Base-by-base conservation (phyloP, 345 rosid species). In the Laguncularia racemosa region DNA sequence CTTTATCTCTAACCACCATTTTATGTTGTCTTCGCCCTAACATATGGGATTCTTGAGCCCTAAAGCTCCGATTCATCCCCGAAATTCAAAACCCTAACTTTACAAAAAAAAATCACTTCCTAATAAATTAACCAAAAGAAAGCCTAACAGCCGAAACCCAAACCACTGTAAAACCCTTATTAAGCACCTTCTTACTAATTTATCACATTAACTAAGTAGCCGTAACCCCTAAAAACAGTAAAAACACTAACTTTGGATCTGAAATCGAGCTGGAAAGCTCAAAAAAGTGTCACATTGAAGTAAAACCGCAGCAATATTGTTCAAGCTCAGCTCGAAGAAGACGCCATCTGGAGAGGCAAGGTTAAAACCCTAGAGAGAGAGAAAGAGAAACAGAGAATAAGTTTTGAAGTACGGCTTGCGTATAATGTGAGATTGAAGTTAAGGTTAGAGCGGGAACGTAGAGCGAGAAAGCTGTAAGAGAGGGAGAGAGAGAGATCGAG, bases 21-120 rank as follows among this genome's bases (percentile, higher is more conserved):
- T 87, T 79, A 26, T 87, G 95, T 53, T 80, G 84, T 71, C 91
- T 76, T 73, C 85, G 97, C 66, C 82, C 86, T 64, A 84, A 84
- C 88, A 87, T 81, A 62, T 77, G 79, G 70, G 80, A 73, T 50
- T 93, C 95, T 58, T 82, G 81, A 48, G 79, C 70, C 86, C 96
- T 90, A 81, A 87, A 88, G 74, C 97, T 85, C 47, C 99, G 92
- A 81, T 89, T 93, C 99, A 87, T 90, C 17, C 33, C 72, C 61
- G 33, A 65, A 68, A 53, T 46, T 55, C 53, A 16, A 43, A 55
- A 16, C 56, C 56, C 20, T 9, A 55, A 50, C 55, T 33, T 33
- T 33, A 33, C 11, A 33, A 53, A 54, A 52, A 4, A 13, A 52
- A 45, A 57, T 12, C 21, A 56, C 40, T 33, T 9, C 40, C 9